phyloP scores from a whole-genome alignment of 176 grass and related monocot genomes.

The Triticum aestivum region DNA sequence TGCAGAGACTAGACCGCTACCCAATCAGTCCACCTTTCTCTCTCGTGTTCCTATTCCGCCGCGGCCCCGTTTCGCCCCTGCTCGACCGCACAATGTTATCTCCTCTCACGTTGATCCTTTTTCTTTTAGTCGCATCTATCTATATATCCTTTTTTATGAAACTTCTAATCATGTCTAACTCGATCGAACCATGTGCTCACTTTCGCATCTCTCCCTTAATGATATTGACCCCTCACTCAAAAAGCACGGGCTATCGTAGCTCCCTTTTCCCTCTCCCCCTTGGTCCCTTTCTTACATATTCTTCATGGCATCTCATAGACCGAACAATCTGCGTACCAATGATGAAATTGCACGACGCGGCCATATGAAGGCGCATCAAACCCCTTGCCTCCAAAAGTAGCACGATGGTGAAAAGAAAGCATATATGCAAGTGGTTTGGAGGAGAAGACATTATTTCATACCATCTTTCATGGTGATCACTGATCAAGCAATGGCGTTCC shows the following conservation, averaged over 20 bases:
- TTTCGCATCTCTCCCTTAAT: neutral
- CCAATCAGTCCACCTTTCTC: neutral
- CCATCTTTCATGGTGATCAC: conserved; percentile 12
- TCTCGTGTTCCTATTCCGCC: neutral
- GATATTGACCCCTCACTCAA: conserved; percentile 23
- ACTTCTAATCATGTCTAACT: conserved; percentile 11
- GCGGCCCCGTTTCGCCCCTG: neutral
- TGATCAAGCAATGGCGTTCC: neutral
- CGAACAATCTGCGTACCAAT: conserved; percentile 25
- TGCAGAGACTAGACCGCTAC: neutral
- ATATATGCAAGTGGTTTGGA: neutral
- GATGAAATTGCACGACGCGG: conserved; percentile 27
- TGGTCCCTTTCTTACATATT: neutral
- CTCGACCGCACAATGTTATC: neutral
- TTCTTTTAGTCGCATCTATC: neutral
- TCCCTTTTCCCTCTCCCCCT: neutral
- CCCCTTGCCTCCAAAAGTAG: conserved; percentile 2
- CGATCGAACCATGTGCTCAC: neutral
- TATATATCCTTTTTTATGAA: neutral
- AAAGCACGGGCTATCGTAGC: conserved; percentile 13
- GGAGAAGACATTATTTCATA: neutral
- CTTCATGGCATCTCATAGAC: conserved; percentile 23
- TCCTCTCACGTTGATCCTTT: neutral
- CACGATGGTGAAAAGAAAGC: neutral
- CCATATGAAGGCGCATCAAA: neutral